Base-by-base conservation (phyloP, 2,329 filamentous ascomycete species). In the Albophoma yamanashiensis region DNA sequence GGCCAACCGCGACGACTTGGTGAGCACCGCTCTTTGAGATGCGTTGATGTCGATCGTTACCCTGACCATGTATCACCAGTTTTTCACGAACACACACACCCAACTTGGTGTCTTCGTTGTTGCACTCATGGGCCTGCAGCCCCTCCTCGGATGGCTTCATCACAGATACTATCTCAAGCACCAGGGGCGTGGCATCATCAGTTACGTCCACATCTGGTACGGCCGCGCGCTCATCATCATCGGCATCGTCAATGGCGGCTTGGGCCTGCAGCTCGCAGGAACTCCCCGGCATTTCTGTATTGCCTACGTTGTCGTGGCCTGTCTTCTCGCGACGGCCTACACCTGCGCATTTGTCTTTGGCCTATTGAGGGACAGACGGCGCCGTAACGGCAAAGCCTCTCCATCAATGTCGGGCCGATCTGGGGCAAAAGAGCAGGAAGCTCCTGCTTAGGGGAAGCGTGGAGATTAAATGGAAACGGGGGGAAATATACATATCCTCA, bases 171-270 rank as follows among this genome's bases (percentile, higher is more conserved):
- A 76, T 69, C 65, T 77, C 60, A 77, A 76, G 67, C 69, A 79
- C 59, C 71, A 77, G 58, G 53, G 66, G 34, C 82, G 85, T 42
- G 79, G 79, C 8, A 20, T 74, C 47, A 67, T 86, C 62, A 84
- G 82, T 63, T 72, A 86, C 64, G 67, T 75, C 1, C 86, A 89
- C 67, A 80, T 86, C 64, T 88, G 83, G 83, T 85, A 79, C 66
- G 86, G 86, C 15, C 79, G 85, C 22, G 65, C 74, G 1, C 69
- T 88, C 52, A 81, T 89, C 63, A 59, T 82, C 22, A 68, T 87
- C 3, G 85, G 83, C 34, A 75, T 87, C 53, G 69, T 88, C 65
- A 88, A 88, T 65, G 86, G 85, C 59, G 86, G 85, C 0, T 70
- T 88, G 4, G 86, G 86, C 4, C 72, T 89, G 36, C 62, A 79